Evolutionary conservation across 2,329 filamentous ascomycete genomes (phyloP).

Genomic region (Myotisia sp.): DNA sequence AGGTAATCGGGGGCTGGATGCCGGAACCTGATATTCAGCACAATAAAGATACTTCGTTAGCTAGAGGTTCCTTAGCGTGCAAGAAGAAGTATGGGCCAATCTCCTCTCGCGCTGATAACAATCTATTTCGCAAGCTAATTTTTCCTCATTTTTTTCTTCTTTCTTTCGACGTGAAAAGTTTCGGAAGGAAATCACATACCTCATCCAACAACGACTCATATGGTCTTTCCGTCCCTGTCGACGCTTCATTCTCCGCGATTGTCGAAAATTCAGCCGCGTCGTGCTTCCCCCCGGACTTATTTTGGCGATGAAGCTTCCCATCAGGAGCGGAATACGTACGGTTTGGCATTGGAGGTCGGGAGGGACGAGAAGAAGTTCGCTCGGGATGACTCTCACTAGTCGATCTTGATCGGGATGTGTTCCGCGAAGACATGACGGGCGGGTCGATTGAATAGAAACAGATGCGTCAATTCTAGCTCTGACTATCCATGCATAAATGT

Average conservation of each 20-base stretch:
- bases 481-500: no score
- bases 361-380: constrained; percentile 12
- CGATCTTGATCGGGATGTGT: constrained; percentile 18
- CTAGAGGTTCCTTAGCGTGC: no score
- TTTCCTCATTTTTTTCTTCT: no score
- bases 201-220: constrained; percentile 1
- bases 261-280: constrained; percentile 1
- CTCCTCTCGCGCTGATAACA: not conserved
- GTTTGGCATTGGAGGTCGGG: constrained; percentile 20
- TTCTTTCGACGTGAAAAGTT: no score
- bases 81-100: no score
- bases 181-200: not conserved
- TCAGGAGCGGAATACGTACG: constrained; percentile 25
- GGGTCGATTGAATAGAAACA: no score
- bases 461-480: no score
- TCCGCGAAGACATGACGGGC: constrained; percentile 17
- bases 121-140: not conserved
- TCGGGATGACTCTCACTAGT: constrained; percentile 21
- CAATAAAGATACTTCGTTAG: not conserved
- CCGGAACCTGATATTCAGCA: constrained; percentile 10
- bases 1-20: constrained; percentile 25
- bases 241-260: constrained; percentile 4
- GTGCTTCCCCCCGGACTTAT: constrained; percentile 1
- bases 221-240: not conserved
- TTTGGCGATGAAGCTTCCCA: constrained; percentile 12